Base-by-base conservation (phyloP, 2,329 filamentous ascomycete species). In the Sordariomycetes sp. region DNA sequence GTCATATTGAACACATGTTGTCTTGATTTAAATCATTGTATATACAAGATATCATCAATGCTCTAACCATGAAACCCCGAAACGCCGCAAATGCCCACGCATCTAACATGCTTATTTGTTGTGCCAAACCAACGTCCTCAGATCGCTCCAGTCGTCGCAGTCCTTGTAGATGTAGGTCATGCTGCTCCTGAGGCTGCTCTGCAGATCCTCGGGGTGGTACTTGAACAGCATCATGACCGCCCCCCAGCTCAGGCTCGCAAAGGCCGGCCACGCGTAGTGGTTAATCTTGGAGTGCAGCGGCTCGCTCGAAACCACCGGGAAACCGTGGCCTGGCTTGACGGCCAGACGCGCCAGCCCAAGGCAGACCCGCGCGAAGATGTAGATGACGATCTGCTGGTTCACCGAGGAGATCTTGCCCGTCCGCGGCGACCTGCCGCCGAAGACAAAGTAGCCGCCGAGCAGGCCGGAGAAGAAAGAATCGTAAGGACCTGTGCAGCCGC, bases 81-180 rank as follows among this genome's bases (percentile, higher is more conserved):
- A 4, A 18, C 19, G 15, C 23, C 24, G n/a, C 19, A n/a, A 11
- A 16, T 14, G 20, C 15, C 30, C 23, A 6, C 20, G 16, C 33
- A 29, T 11, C 8, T 29, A 11, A 9, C 14, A 12, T n/a, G n/a
- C 27, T 30, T 39, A 80, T 53, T 77, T 76, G 47, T 96, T 96
- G 58, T 94, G 82, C 72, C 86, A 82, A 15, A 94, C 50, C 49
- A 96, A 78, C 45, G 81, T 96, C 57, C 82, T 68, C 53, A 94
- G 66, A 25, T 81, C 83, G 52, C 94, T 83, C 86, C 90, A 98
- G 39, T 83, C 71, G 51, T 95, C 83, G 43, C 84, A 86, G 58
- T 96, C 83, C 39, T 77, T 71, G 56, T 90, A 98, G 68, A 98
- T 94, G 54, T 98, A 98, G 48, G 77, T 85, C 92, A 98, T 98